Percentiles rank a stretch among this genome's conserved stretches.
phyloP scores from a whole-genome alignment of 768 basidiomycete species.

The Gautieria morchelliformis region DNA sequence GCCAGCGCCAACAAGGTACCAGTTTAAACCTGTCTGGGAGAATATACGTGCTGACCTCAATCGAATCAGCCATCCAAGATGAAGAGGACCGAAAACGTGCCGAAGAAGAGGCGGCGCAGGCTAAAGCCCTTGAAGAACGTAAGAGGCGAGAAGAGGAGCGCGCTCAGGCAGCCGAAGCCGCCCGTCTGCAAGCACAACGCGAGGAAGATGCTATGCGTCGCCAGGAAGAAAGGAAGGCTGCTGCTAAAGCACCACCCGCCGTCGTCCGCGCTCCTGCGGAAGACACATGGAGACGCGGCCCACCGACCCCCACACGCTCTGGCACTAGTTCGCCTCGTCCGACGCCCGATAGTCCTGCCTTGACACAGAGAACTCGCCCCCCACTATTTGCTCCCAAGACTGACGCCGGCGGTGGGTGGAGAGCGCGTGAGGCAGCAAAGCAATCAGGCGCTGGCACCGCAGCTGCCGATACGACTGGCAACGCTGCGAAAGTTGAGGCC shows the following conservation, averaged over 20 bases:
- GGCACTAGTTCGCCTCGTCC: conserved; percentile 25
- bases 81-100: conserved; percentile 40
- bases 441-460: conserved; percentile 22
- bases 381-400: conserved; percentile 21
- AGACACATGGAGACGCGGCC: conserved; percentile 16
- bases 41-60: background rate
- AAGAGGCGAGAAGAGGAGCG: conserved; percentile 44
- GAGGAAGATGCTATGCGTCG: conserved; percentile 63
- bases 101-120: conserved; percentile 47
- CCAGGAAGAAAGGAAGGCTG: conserved; percentile 24
- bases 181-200: conserved; percentile 49
- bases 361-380: background rate
- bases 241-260: conserved; percentile 17
- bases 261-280: conserved; percentile 13
- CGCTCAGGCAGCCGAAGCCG: conserved; percentile 42
- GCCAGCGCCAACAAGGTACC: conserved; percentile 21
- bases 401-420: conserved; percentile 45
- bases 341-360: conserved; percentile 9
- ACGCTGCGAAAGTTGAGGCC: conserved; percentile 25
- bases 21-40: conserved; percentile 23
- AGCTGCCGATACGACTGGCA: conserved; percentile 16
- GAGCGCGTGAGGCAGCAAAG: conserved; percentile 44
- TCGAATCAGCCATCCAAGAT: conserved; percentile 23
- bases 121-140: conserved; percentile 50
- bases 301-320: conserved; percentile 34